Conservation (phyloP, 139 green algal species). For the Picochlorum costavermella region DNA sequence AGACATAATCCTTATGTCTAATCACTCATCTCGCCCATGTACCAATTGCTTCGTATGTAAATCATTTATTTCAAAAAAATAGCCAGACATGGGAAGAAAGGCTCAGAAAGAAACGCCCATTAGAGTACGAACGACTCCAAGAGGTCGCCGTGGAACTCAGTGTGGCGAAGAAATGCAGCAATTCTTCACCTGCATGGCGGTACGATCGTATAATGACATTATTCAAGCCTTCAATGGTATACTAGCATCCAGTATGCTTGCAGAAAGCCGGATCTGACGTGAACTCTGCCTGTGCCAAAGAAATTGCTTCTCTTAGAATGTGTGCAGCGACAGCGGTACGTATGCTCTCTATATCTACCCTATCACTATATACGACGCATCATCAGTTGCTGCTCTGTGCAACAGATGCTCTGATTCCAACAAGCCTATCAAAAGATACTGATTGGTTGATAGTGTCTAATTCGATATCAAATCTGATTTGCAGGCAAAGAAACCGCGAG, state of each 20-base stretch:
- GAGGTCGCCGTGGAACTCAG: not conserved
- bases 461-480: not conserved
- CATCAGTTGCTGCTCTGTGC: no score
- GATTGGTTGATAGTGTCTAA: not conserved
- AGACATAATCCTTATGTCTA: no score
- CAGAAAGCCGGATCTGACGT: conserved; percentile 12
- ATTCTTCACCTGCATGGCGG: conserved; percentile 16
- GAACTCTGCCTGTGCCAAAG: conserved; percentile 11
- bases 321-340: conserved; percentile 24
- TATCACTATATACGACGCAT: no score
- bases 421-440: not conserved
- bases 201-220: not conserved
- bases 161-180: conserved; percentile 12
- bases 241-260: not conserved
- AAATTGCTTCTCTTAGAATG: conserved; percentile 9
- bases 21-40: no score
- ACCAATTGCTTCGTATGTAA: no score
- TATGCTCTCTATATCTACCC: not conserved
- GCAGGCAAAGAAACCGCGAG: conserved; percentile 14
- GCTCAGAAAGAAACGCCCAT: not conserved
- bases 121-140: conserved; percentile 8
- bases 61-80: not conserved
- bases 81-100: conserved; percentile 4
- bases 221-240: not conserved
- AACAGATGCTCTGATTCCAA: no score